Base-by-base conservation (phyloP, 2,329 filamentous ascomycete species). In the Aureobasidium vineae region DNA sequence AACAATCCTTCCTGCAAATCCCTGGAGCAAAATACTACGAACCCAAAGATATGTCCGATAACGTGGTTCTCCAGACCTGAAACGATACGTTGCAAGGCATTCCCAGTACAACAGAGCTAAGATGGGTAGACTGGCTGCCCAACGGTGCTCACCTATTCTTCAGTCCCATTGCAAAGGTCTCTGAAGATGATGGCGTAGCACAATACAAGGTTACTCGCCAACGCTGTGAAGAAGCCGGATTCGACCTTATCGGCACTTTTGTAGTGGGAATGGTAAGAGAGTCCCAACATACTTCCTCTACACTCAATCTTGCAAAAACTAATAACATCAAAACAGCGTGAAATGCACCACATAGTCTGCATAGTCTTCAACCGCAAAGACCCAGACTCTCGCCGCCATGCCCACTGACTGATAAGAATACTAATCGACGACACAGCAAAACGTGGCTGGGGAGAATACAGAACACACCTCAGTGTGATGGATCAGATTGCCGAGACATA, bases 281-380 rank as follows among this genome's bases (percentile, higher is more conserved):
- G 15, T 15, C 15, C 16, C 15, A 2, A 15, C 13, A 15, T 11
- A 2, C 7, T n/a, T n/a, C 19, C 19, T 6, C 5, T 13, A 1
- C 0, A 19, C 3, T 21, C 8, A 8, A 7, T 10, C 6, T 7
- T 11, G 2, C 11, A 2, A 3, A 7, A 1, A 21, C 47, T 50
- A 50, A 50, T 16, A 19, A 31, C 31, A 3, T 5, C 3, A 1
- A 7, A 8, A 36, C 16, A 52, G 68, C 77, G 83, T 13, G 83
- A 85, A 72, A 84, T 85, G 78, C 83, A 85, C 71, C 80, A 84
- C 70, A 85, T 85, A 66, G 79, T 84, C 3, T 82, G 82, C 66
- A 81, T 86, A 49, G 78, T 85, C 16, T 86, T 82, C 71, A 78
- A 86, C 68, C 76, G 79, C 5, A 76, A 77, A 43, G 76, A 82